Evolutionary conservation across 1,284 basidiomycete genomes (phyloP), one percentile per base, ranked within the genome.

Genomic region (Marasmius oreades): DNA sequence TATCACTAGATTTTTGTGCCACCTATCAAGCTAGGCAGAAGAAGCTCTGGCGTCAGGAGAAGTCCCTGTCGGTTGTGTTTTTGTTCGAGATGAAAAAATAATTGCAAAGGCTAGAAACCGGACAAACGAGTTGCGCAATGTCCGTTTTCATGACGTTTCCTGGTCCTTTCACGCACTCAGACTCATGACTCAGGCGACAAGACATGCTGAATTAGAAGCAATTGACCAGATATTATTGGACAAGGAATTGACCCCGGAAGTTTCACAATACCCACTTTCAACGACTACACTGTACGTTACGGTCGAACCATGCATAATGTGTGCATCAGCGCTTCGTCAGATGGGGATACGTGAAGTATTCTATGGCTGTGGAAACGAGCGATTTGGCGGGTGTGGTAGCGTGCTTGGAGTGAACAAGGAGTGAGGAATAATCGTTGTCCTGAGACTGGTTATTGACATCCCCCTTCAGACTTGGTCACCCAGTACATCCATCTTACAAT

Each of bases 271-370:
- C 62, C 90, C 93, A 3, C 82, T 98, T 43, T 79, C 80, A 1
- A 77, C 83, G 12, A 95, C 93, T 22, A 93, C 86, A 2, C 84
- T 99, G 18, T 99, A 99, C 70, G 97, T 99, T 54, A 99, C 97
- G 0, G 95, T 99, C 53, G 97, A 99, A 73, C 97, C 97, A 0
- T 99, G 97, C 71, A 93, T 99, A 67, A 99, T 99, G 97, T 99
- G 97, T 64, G 93, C 95, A 4, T 93, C 92, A 26, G 97, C 96
- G 5, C 79, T 99, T 47, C 82, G 96, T 51, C 96, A 99, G 72
- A 75, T 96, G 59, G 95, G 96, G 6, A 95, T 99, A 66, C 84
- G 86, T 56, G 82, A 89, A 57, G 96, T 98, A 2, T 92, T 88
- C 57, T 98, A 93, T 69, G 97, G 97, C 1, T 97, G 93, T 65